Conservation (phyloP, 768 basidiomycete species). For the Tricholoma sp. region DNA sequence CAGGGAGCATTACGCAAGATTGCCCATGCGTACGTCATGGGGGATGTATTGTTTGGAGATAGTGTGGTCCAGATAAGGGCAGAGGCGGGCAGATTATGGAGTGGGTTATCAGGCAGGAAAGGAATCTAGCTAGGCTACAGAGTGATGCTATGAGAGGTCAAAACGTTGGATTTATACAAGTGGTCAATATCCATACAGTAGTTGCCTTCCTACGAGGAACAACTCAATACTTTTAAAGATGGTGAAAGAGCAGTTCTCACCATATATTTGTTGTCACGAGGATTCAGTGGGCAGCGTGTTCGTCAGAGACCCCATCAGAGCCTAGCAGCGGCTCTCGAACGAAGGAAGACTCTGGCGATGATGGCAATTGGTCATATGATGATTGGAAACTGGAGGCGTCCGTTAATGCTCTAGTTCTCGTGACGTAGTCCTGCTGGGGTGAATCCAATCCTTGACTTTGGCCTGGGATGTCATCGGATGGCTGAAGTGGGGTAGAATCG, state of each 20-base stretch:
- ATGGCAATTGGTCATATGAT: slow-evolving; percentile 38
- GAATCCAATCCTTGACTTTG: not conserved
- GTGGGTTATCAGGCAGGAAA: slow-evolving; percentile 11
- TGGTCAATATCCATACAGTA: slow-evolving; percentile 2
- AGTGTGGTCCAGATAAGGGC: not conserved
- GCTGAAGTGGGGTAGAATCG: slow-evolving; percentile 1
- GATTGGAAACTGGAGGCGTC: slow-evolving; percentile 13
- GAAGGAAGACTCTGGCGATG: slow-evolving; percentile 38
- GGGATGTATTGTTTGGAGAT: not conserved
- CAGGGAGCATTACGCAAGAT: not conserved
- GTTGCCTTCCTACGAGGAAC: not conserved
- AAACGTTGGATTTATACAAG: slow-evolving; percentile 7
- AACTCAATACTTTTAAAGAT: not conserved
- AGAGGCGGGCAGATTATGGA: not conserved
- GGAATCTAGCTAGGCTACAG: slow-evolving; percentile 30
- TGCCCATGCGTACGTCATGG: not conserved
- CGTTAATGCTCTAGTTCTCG: slow-evolving; percentile 5
- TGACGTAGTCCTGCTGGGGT: slow-evolving; percentile 1
- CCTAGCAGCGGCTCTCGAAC: slow-evolving; percentile 34
- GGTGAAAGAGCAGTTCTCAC: not conserved
- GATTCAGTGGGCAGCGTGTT: slow-evolving; percentile 9
- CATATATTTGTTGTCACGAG: not conserved
- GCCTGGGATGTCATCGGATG: not conserved
- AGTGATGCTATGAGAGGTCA: slow-evolving; percentile 12
- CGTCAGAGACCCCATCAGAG: slow-evolving; percentile 18